phyloP scores from a whole-genome alignment of 176 grass and related monocot genomes.

The Phyllostachys edulis region DNA sequence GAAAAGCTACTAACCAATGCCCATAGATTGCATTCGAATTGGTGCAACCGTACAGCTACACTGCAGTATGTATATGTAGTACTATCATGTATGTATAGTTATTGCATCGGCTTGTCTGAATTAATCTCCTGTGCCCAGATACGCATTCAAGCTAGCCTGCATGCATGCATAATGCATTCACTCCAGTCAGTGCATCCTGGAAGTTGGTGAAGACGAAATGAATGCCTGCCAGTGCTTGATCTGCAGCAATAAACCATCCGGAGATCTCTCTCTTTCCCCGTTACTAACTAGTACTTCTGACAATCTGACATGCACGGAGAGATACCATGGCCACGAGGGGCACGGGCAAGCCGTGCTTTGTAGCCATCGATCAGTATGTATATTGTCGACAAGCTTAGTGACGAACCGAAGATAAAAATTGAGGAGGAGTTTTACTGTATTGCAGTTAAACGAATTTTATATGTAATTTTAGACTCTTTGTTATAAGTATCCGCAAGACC shows the following conservation, averaged over 20 bases:
- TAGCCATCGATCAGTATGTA: too few species aligned
- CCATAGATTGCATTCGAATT: background rate
- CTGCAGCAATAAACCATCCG: background rate
- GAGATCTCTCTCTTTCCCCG: background rate
- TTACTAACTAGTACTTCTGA: background rate
- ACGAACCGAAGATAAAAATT: too few species aligned
- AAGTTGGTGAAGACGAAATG: constrained; percentile 14
- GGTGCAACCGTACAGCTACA: background rate
- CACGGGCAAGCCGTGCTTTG: too few species aligned
- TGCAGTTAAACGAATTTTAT: too few species aligned
- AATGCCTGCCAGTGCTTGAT: background rate
- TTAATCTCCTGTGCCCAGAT: background rate
- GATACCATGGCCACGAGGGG: too few species aligned
- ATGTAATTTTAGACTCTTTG: too few species aligned
- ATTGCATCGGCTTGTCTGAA: background rate
- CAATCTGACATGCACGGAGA: background rate
- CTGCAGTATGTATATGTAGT: too few species aligned
- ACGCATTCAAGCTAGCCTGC: background rate
- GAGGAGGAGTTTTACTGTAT: too few species aligned
- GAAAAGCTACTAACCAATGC: background rate
- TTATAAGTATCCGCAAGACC: too few species aligned
- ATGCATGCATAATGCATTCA: background rate
- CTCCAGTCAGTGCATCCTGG: background rate
- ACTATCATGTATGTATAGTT: background rate
- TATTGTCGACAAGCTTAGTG: too few species aligned